Base-by-base conservation (phyloP, 805 yeast species). In the Lachancea sp. region DNA sequence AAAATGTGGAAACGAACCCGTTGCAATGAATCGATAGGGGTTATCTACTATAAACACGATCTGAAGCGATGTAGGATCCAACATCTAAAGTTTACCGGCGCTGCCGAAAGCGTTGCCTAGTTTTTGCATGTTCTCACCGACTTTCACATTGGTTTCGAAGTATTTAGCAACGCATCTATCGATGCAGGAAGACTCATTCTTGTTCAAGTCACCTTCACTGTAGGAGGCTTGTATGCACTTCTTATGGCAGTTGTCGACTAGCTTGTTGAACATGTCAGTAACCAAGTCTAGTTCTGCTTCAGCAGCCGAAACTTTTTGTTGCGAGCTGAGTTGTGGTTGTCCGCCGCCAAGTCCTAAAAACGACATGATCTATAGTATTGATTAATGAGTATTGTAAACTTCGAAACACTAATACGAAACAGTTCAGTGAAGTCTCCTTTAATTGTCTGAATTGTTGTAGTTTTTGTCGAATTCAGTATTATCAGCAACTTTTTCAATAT, bases 231-330 rank as follows among this genome's bases (percentile, higher is more conserved):
- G 74, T 63, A 89, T 84, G 72, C 98, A 90, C 71, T 90, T 90
- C 55, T 71, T 67, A 68, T 90, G 93, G 66, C 98, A 90, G 56
- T 87, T 83, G 59, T 83, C 90, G 19, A 89, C 95, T 59, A 90
- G 73, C 59, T 82, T 77, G 78, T 91, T 91, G 79, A 91, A 91
- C 97, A 91, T 89, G 57, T 93, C 96, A 33, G 97, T 90, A 57
- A 91, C 96, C 81, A 93, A 84, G 67, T 91, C 99, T 55, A 91
- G 77, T 69, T 91, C 99, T 47, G 96, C 86, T 71, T 91, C 98
- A 42, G 99, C 99, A 54, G 95, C 95, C 59, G 76, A 75, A 50
- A 85, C 73, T 66, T 85, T 85, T 65, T 83, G 89, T 52, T 82
- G 84, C 34, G 88, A 76, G 20, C 84, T 72, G 52, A 81, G 61